phyloP scores from a whole-genome alignment of 2,329 filamentous ascomycete genomes.

The Fusarium veterinarium region DNA sequence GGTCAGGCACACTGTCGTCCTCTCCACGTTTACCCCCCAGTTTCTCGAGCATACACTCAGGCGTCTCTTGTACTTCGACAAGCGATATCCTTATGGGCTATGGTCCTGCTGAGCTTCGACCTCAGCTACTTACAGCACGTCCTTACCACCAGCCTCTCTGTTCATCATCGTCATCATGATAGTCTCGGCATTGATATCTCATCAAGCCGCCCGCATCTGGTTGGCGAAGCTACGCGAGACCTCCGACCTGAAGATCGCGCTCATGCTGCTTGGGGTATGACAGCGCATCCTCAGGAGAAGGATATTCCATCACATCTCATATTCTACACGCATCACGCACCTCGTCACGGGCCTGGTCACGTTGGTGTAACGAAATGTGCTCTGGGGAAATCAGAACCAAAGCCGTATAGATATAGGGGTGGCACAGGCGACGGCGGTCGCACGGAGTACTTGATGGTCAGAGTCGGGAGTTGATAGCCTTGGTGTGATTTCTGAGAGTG shows the following conservation, averaged over 20 bases:
- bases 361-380: slow-evolving; percentile 27
- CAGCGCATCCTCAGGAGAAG: slow-evolving; percentile 16
- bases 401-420: slow-evolving; percentile 1
- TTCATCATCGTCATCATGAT: slow-evolving; percentile 2
- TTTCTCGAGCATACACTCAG: neutral
- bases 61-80: neutral
- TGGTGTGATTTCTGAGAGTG: neutral
- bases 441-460: slow-evolving; percentile 3
- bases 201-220: slow-evolving; percentile 16
- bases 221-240: slow-evolving; percentile 39
- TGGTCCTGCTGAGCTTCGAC: neutral
- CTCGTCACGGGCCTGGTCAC: slow-evolving; percentile 30
- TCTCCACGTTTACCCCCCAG: neutral
- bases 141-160: neutral
- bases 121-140: neutral
- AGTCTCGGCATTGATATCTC: slow-evolving; percentile 3
- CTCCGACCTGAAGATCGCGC: slow-evolving; percentile 20
- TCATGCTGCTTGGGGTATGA: slow-evolving; percentile 31
- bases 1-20: neutral
- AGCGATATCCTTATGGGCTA: neutral
- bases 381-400: slow-evolving; percentile 3
- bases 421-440: slow-evolving; percentile 6
- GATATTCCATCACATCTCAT: slow-evolving; percentile 24
- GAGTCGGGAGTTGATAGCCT: neutral
- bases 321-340: slow-evolving; percentile 20